phyloP scores from a whole-genome alignment of 768 basidiomycete genomes.

The Termitomyces sp. region DNA sequence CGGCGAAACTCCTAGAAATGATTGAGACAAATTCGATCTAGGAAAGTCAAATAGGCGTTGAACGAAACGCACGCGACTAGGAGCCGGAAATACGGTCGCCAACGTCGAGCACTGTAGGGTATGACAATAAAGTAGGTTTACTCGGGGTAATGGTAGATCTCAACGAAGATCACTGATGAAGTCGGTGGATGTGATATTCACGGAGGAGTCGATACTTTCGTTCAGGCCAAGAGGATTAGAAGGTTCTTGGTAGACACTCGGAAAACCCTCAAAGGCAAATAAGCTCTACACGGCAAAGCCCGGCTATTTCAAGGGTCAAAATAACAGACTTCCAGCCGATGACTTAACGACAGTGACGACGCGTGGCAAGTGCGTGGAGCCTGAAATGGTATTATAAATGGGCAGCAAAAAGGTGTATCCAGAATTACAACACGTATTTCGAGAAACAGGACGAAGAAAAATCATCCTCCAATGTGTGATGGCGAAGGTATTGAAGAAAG shows the following conservation, averaged over 20 bases:
- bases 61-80: constrained; percentile 8
- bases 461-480: neutral
- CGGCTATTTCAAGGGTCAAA: constrained; percentile 8
- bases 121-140: constrained; percentile 1
- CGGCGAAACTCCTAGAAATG: constrained; percentile 14
- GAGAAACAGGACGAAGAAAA: neutral
- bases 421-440: constrained; percentile 7
- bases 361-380: constrained; percentile 6
- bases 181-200: neutral
- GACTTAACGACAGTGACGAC: neutral
- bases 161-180: neutral
- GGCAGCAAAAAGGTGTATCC: constrained; percentile 5
- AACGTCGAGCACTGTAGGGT: neutral
- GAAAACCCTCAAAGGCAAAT: constrained; percentile 6
- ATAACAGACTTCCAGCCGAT: neutral
- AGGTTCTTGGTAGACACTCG: neutral
- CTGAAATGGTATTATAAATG: constrained; percentile 6
- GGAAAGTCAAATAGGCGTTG: neutral
- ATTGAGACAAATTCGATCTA: neutral
- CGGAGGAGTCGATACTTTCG: neutral
- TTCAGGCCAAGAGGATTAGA: neutral
- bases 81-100: constrained; percentile 1
- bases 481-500: neutral
- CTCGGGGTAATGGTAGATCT: neutral
- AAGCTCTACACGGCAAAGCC: constrained; percentile 13